Evolutionary conservation across 129 eudicot genomes (phyloP), one percentile per base, ranked within the genome.

Genomic region (Dittrichia graveolens): DNA sequence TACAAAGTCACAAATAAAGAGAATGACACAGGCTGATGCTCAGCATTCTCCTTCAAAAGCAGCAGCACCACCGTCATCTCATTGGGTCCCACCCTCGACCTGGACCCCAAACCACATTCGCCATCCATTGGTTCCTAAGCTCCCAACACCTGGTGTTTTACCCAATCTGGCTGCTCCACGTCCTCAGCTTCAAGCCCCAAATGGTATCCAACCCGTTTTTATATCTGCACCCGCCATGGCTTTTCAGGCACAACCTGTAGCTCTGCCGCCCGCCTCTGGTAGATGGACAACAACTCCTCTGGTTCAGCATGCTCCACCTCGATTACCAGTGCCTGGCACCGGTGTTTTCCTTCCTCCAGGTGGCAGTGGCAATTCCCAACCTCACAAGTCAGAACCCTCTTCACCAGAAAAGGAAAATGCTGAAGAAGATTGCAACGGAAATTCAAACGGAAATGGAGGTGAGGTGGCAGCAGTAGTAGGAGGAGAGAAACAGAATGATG

Each of bases 271-370:
- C 16, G 44, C 81, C 10, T 73, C 85, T 16, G 69, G 80, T 11
- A 87, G 86, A 67, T 87, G 89, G 89, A 69, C 86, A 6, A 82
- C 83, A 5, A 72, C 75, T 46, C 81, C 78, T 61, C 71, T 84
- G 61, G 73, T 74, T 53, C 73, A 79, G 80, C 85, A 83, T 68
- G 84, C 88, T 53, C 82, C 85, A 3, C 89, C 31, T 24, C 83
- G 87, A 53, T 55, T 78, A 52, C 88, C 88, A 7, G 69, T 81
- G 61, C 91, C 91, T 70, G 96, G 96, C 69, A 90, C 96, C 0
- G 96, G 96, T 59, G 96, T 90, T 53, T 90, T 90, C 64, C 91
- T 90, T 60, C 96, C 96, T 15, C 85, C 89, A 58, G 87, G 88
- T 45, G 72, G 77, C 35, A 81, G 66, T 61, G 31, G 31, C 31